These are phyloP conservation scores for Scheffersomyces illinoinensis DNA, from an alignment of 1,139 yeast species.

Conservation along the genomic window DNA sequence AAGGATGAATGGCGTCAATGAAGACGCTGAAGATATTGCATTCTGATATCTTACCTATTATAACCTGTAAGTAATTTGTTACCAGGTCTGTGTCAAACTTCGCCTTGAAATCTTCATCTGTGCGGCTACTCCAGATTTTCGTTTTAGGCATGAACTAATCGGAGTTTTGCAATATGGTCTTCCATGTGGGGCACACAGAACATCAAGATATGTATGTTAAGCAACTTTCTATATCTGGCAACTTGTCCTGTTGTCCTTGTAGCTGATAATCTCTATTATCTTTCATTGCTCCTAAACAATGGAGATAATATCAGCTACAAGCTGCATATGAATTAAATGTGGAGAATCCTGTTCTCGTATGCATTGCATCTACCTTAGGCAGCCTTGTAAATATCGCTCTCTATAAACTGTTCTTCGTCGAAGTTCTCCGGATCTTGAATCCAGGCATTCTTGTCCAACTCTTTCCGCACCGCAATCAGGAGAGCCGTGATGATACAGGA, in stretches of 20 bases:
- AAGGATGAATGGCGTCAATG: too few relatives aligned
- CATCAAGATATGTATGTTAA: too few relatives aligned
- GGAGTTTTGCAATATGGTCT: not conserved
- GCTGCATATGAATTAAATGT: not conserved
- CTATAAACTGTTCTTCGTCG: constrained; percentile 37
- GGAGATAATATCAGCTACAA: too few relatives aligned
- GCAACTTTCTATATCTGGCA: too few relatives aligned
- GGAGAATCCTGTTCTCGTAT: not conserved
- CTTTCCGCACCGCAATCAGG: constrained; percentile 35
- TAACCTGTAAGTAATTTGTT: too few relatives aligned
- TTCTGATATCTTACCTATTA: too few relatives aligned
- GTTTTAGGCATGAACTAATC: not conserved
- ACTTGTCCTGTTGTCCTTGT: too few relatives aligned
- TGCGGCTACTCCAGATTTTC: not conserved
- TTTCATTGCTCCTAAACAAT: too few relatives aligned
- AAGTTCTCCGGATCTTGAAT: constrained; percentile 17
- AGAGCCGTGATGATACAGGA: constrained; percentile 55
- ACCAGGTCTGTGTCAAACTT: too few relatives aligned
- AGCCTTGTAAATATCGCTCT: constrained; percentile 11
- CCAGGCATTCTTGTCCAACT: constrained; percentile 18
- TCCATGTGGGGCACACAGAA: not conserved
- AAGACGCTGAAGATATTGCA: too few relatives aligned
- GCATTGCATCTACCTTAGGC: not conserved
- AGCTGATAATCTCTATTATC: too few relatives aligned
- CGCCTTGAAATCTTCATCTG: not conserved